Percentiles rank a stretch among this genome's conserved stretches.
phyloP scores from a whole-genome alignment of 192 early-diverging fungal species.

The Gigaspora rosea region DNA sequence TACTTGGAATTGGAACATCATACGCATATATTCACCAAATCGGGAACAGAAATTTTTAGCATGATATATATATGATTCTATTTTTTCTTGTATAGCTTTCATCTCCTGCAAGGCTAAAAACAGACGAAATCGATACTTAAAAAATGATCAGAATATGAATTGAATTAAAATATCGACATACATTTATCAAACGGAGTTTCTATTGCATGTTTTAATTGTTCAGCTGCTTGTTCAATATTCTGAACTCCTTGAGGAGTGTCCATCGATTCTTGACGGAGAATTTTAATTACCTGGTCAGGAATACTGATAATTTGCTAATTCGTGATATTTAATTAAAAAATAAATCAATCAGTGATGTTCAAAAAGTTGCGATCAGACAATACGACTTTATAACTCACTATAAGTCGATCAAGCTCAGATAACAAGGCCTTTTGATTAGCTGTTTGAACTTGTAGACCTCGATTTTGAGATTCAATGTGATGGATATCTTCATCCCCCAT shows the following conservation, averaged over 20 bases:
- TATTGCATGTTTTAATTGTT: slow-evolving; percentile 67
- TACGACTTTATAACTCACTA: slow-evolving; percentile 49
- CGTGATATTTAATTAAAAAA: background rate
- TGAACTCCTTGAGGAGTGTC: slow-evolving; percentile 61
- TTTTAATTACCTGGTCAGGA: slow-evolving; percentile 60
- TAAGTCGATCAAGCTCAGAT: slow-evolving; percentile 79
- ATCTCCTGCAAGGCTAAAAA: slow-evolving; percentile 38
- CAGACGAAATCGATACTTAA: background rate
- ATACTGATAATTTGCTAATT: slow-evolving; percentile 59
- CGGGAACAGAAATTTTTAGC: slow-evolving; percentile 65
- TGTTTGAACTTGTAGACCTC: slow-evolving; percentile 86
- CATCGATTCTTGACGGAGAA: slow-evolving; percentile 65
- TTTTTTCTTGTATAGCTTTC: slow-evolving; percentile 60
- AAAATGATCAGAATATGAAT: background rate
- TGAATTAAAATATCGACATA: slow-evolving; percentile 11
- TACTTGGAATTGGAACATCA: slow-evolving; percentile 66
- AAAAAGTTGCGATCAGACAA: background rate
- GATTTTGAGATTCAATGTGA: slow-evolving; percentile 91
- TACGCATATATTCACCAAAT: slow-evolving; percentile 64
- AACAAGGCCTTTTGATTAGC: slow-evolving; percentile 86
- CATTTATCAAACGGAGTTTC: slow-evolving; percentile 59
- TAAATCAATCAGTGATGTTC: background rate
- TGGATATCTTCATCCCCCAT: slow-evolving; percentile 95
- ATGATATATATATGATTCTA: slow-evolving; percentile 67
- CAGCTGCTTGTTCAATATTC: slow-evolving; percentile 65